Conservation (phyloP, 139 green algal genomes). For the Klebsormidium nitens region DNA sequence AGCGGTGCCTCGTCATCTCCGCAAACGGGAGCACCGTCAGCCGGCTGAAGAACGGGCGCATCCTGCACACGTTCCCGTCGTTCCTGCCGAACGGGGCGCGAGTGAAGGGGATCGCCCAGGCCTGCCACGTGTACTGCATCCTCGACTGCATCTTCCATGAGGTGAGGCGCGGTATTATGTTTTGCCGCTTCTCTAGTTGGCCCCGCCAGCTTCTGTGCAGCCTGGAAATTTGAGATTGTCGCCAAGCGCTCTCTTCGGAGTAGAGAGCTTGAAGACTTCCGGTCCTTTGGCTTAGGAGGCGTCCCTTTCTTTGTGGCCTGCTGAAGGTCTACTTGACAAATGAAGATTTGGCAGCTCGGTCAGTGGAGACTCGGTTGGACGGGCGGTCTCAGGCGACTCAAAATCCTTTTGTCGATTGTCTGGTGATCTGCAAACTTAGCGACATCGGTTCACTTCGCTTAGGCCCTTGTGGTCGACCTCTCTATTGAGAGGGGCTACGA, state of each 20-base stretch:
- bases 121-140: slow-evolving; percentile 55
- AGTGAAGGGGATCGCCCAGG: slow-evolving; percentile 6
- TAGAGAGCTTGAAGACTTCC: too few relatives aligned
- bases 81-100: slow-evolving; percentile 49
- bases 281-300: not conserved
- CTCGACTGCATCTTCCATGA: slow-evolving; percentile 81
- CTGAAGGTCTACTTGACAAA: too few relatives aligned
- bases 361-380: too few relatives aligned
- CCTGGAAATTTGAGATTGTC: not conserved
- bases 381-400: too few relatives aligned
- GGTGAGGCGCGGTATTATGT: slow-evolving; percentile 4
- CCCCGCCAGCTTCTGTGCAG: not conserved
- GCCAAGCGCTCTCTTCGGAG: too few relatives aligned
- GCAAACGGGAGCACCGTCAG: slow-evolving; percentile 45
- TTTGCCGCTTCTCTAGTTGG: not conserved
- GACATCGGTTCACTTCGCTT: too few relatives aligned
- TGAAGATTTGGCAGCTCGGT: too few relatives aligned
- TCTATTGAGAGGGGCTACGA: too few relatives aligned
- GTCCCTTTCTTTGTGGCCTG: slow-evolving; percentile 15
- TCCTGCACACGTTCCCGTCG: slow-evolving; percentile 59
- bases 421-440: too few relatives aligned
- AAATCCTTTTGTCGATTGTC: too few relatives aligned
- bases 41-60: slow-evolving; percentile 41
- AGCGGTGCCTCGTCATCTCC: slow-evolving; percentile 70
- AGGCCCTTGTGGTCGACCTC: too few relatives aligned